Evolutionary conservation across 805 yeast genomes (phyloP), one percentile per base, ranked within the genome.

Genomic region (Hanseniaspora lachancei): DNA sequence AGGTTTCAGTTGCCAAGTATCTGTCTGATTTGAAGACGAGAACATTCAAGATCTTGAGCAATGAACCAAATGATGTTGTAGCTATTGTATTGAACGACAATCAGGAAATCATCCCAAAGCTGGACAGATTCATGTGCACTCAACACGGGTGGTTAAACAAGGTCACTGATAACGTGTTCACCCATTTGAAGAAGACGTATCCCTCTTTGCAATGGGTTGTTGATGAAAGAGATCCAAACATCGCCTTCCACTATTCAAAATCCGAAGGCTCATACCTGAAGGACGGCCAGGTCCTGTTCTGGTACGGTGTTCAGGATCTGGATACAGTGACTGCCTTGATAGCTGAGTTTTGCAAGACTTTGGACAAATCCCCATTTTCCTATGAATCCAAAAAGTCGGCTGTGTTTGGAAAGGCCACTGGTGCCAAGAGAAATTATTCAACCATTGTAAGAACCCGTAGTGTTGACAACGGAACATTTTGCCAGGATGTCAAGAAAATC

Each of bases 61-160:
- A 93, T 70, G 97, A 91, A 68, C 97, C 96, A 29, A 77, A 89
- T 62, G 97, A 93, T 64, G 97, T 89, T 2, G 74, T 93, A 62
- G 95, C 97, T 15, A 82, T 93, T 62, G 93, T 93, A 21, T 76
- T 75, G 55, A 76, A 77, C 47, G 75, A 75, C 41, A 62, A 70
- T 15, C 69, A 69, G 15, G 74, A 86, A 54, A 84, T 96, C 12
- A 44, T 56, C 46, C 42, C 58, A 10, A 77, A 76, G 49, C 72
- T 93, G 59, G 95, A 87, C 68, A 88, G 86, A 71, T 88, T 93
- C 67, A 74, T 89, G 61, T 87, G 95, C 24, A 79, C 95, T 23
- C 83, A 85, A 68, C 78, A 84, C 55, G 97, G 97, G 47, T 93
- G 99, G 99, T 82, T 91, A 67, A 93, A 93, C 73, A 91, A 91